Conservation (phyloP, 352 stramenopile species). For the Peronospora belbahrii region DNA sequence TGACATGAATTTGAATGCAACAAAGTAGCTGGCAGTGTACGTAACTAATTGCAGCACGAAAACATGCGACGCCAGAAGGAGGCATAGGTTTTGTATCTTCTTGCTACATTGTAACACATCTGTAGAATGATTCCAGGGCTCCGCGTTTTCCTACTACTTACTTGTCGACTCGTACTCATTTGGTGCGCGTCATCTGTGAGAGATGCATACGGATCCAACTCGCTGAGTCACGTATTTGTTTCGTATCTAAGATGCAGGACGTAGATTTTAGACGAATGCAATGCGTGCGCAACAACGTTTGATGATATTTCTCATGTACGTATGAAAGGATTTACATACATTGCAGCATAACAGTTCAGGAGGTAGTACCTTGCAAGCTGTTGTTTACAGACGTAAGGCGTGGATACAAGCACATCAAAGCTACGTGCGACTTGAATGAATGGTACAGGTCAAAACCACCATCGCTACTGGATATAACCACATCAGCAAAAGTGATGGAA, state of each 20-base stretch:
- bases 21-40: slow-evolving; percentile 9
- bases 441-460: no score
- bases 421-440: no score
- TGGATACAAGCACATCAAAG: no score
- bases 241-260: slow-evolving; percentile 63
- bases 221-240: slow-evolving; percentile 64
- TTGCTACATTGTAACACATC: slow-evolving; percentile 59
- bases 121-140: slow-evolving; percentile 40
- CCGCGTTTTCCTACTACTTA: slow-evolving; percentile 35
- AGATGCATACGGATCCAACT: slow-evolving; percentile 44
- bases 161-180: slow-evolving; percentile 7
- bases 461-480: no score
- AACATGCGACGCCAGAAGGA: slow-evolving; percentile 2
- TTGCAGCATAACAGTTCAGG: no score
- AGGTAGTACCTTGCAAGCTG: no score
- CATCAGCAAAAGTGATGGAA: no score
- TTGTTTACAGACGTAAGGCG: no score
- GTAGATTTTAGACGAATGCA: slow-evolving; percentile 55
- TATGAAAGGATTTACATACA: slow-evolving; percentile 1
- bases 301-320: slow-evolving; percentile 28
- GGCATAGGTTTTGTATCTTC: slow-evolving; percentile 3
- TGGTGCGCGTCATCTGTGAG: slow-evolving; percentile 3
- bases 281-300: slow-evolving; percentile 62
- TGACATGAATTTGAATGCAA: slow-evolving; percentile 6
- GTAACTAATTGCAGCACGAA: slow-evolving; percentile 14